Conservation (phyloP, 2,329 filamentous ascomycete genomes). For the Diaporthe australafricana region DNA sequence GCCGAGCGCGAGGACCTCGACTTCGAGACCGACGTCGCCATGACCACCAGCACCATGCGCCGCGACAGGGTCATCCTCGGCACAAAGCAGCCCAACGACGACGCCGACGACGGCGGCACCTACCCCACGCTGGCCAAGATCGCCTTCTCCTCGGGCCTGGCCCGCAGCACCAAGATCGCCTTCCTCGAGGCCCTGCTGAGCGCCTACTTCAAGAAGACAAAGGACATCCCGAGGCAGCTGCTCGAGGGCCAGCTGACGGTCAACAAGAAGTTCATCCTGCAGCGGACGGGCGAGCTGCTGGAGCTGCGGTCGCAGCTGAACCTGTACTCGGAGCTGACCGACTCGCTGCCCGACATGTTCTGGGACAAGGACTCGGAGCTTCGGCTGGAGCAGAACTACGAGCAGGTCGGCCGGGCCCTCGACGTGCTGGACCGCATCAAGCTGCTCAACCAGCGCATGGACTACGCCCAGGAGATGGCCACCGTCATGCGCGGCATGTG, state of each 20-base stretch:
- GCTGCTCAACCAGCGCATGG: conserved; percentile 95
- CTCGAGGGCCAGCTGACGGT: conserved; percentile 61
- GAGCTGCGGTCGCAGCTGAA: conserved; percentile 92
- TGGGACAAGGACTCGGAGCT: conserved; percentile 94
- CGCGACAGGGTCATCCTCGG: conserved; percentile 92
- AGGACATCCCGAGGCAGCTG: conserved; percentile 82
- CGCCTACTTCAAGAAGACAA: conserved; percentile 88
- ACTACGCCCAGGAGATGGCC: conserved; percentile 96
- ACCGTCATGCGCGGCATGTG: conserved; percentile 87
- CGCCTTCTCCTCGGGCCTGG: conserved; percentile 94
- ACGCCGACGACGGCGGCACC: conserved; percentile 50
- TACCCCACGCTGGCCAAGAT: conserved; percentile 83
- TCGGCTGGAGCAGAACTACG: conserved; percentile 93
- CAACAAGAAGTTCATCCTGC: conserved; percentile 81
- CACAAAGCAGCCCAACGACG: conserved; percentile 68
- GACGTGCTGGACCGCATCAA: conserved; percentile 94
- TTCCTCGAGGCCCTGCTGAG: conserved; percentile 87
- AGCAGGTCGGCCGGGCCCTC: conserved; percentile 88
- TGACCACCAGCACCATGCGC: conserved; percentile 81
- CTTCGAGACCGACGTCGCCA: conserved; percentile 79
- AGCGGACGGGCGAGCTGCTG: conserved; percentile 93
- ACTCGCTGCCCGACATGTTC: conserved; percentile 94
- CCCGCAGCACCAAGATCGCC: conserved; percentile 91
- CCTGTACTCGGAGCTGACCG: conserved; percentile 95
- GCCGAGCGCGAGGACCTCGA: conserved; percentile 83